Base-by-base conservation (phyloP, 129 eudicot genomes). In the Flaveria sonorensis region DNA sequence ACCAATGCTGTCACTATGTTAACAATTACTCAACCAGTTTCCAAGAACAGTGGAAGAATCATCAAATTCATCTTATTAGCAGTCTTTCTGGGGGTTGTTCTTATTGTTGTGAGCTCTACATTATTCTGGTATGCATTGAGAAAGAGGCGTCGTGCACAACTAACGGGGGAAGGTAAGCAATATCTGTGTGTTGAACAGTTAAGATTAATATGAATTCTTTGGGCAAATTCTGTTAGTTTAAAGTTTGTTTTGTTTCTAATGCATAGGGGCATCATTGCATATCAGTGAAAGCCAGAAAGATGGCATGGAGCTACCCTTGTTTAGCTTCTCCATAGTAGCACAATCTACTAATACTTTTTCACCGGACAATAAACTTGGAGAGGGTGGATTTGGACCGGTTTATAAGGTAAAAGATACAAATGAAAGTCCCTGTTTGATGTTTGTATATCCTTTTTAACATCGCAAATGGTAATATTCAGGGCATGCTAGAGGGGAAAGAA, bases 311-410 rank as follows among this genome's bases (percentile, higher is more conserved):
- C 77, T 77, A 68, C 78, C 85, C 12, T 16, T 82, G 48, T 82
- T 77, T 67, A 77, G 74, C 73, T 77, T 77, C 56, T 53, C 79
- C 18, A 77, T 24, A 30, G 45, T 82, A 53, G 70, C 65, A 51
- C 2, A 30, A 63, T 63, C 45, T 63, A 71, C 85, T 36, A 23
- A 43, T 11, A 77, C 16, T 48, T 77, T 82, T 75, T 64, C 85
- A 42, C 21, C 18, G 8, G 65, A 77, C 15, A 72, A 64, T 66
- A 77, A 70, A 68, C 79, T 82, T 65, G 85, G 82, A 15, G 85
- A 72, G 57, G 85, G 85, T 28, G 85, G 85, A 60, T 82, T 82
- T 63, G 85, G 85, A 66, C 36, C 74, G 0, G 85, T 82, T 63
- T 82, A 82, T 32, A 82, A 82, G 85, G 85, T 81, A 48, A 28